Percentiles rank a stretch among this genome's conserved stretches.
Evolutionary conservation across 73 alveolate species (phyloP).

Genomic region (Uronychia setigera): DNA sequence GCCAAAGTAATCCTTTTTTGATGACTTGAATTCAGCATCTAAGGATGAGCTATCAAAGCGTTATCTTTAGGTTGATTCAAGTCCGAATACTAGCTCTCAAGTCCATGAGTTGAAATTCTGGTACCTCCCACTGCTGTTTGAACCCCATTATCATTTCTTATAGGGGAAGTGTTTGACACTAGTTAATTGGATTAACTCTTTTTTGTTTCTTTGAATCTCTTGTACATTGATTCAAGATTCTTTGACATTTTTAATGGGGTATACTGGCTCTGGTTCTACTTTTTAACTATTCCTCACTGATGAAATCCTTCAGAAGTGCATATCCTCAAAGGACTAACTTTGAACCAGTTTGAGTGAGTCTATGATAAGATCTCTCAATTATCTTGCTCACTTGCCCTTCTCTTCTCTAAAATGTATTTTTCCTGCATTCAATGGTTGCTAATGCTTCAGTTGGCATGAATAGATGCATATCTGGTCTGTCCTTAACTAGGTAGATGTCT

Average conservation of each 20-base stretch:
- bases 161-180: not conserved
- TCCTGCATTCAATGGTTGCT: not conserved
- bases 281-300: not conserved
- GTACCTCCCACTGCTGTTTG: too few relatives aligned
- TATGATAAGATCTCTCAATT: too few relatives aligned
- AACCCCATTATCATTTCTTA: too few relatives aligned
- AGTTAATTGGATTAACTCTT: not conserved
- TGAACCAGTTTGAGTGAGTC: not conserved
- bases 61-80: not conserved
- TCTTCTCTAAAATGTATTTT: not conserved
- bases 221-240: not conserved
- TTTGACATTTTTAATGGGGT: not conserved
- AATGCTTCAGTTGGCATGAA: not conserved
- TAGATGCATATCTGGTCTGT: slow-evolving; percentile 1
- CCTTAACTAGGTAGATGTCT: not conserved
- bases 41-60: not conserved
- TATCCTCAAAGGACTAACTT: not conserved
- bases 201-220: not conserved
- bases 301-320: not conserved
- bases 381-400: not conserved
- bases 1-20: not conserved
- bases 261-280: not conserved
- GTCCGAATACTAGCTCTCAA: not conserved
- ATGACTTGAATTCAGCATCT: not conserved
- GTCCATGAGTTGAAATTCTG: too few relatives aligned